Percentiles rank a stretch among this genome's conserved stretches.
phyloP scores from a whole-genome alignment of 2,329 filamentous ascomycete genomes.

The Penicillium sp. region DNA sequence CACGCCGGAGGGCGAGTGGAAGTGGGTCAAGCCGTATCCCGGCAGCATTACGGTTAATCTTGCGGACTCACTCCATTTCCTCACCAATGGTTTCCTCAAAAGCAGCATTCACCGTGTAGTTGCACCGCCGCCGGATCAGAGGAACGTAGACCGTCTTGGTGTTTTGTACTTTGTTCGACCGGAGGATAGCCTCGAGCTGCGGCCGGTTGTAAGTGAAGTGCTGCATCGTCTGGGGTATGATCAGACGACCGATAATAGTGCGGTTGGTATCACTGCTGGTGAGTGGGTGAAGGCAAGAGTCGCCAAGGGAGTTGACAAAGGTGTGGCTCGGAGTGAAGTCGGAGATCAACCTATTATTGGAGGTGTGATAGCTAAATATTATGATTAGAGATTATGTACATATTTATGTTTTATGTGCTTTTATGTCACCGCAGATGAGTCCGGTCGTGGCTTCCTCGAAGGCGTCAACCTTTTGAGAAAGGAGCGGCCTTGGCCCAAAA shows the following conservation, averaged over 20 bases:
- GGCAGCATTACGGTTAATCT: conserved; percentile 54
- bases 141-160: conserved; percentile 39
- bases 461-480: not conserved
- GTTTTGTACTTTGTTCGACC: conserved; percentile 49
- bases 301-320: conserved; percentile 19
- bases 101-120: conserved; percentile 49
- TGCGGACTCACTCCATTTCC: conserved; percentile 49
- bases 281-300: conserved; percentile 27
- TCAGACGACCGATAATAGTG: conserved; percentile 10
- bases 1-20: conserved; percentile 48
- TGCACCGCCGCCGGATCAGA: conserved; percentile 48
- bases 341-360: conserved; percentile 20
- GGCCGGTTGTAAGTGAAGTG: conserved; percentile 27
- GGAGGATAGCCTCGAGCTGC: conserved; percentile 31
- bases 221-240: conserved; percentile 34
- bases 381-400: conserved; percentile 2
- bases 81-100: conserved; percentile 53
- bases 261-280: conserved; percentile 16
- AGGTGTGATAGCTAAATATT: conserved; percentile 20
- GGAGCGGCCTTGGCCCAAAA: not conserved
- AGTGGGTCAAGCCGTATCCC: conserved; percentile 49
- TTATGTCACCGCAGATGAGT: too few relatives aligned
- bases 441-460: not conserved
- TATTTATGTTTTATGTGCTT: too few relatives aligned
- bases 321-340: conserved; percentile 14